These are phyloP conservation scores for Nitzschia palea DNA, from an alignment of 108 stramenopile genomes.

Conservation along the genomic window DNA sequence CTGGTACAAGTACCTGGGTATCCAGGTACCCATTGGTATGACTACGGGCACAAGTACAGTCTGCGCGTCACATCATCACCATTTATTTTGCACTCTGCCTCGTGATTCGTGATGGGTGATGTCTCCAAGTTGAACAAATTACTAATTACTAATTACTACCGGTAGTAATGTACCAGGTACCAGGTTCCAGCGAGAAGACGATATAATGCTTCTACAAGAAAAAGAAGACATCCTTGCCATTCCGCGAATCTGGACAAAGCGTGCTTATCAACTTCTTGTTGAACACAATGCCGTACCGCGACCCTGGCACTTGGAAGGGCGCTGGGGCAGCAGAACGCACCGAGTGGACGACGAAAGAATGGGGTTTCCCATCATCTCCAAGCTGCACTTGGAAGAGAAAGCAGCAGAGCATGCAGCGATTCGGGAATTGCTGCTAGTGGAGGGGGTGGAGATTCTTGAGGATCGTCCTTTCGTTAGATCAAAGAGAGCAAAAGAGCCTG, in stretches of 20 bases:
- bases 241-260: constrained; percentile 60
- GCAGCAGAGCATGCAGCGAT: constrained; percentile 13
- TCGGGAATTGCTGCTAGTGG: constrained; percentile 32
- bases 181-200: too few relatives aligned
- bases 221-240: constrained; percentile 49
- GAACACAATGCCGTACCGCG: constrained; percentile 43
- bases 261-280: constrained; percentile 53
- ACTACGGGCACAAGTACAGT: too few relatives aligned
- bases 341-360: constrained; percentile 27
- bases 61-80: too few relatives aligned
- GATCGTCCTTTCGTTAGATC: constrained; percentile 20
- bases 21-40: too few relatives aligned
- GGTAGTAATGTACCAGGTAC: too few relatives aligned
- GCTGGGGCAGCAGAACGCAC: constrained; percentile 72
- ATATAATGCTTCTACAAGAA: not conserved
- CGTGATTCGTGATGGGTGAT: too few relatives aligned
- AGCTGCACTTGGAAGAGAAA: not conserved
- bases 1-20: too few relatives aligned
- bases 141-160: too few relatives aligned
- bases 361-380: constrained; percentile 29
- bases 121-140: too few relatives aligned
- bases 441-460: constrained; percentile 42
- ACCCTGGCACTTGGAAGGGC: constrained; percentile 73
- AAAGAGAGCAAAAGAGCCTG: constrained; percentile 17
- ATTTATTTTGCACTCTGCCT: too few relatives aligned